Conservation (phyloP, 106 monocot species). For the Dioscorea zingiberensis region DNA sequence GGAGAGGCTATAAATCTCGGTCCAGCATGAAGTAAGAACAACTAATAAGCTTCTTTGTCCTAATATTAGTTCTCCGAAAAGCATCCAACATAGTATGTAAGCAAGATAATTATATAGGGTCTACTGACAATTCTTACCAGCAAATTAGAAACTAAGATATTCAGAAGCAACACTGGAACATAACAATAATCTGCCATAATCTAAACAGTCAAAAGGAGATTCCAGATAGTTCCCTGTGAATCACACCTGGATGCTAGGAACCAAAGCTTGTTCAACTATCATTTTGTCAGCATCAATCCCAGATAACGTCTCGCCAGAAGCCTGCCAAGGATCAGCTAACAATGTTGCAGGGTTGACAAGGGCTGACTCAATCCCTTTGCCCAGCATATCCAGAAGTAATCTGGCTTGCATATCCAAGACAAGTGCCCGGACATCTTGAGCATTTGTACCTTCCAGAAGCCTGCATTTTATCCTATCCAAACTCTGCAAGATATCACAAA, state of each 20-base stretch:
- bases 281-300: conserved; percentile 92
- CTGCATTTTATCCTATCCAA: conserved; percentile 97
- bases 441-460: conserved; percentile 97
- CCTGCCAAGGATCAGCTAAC: conserved; percentile 90
- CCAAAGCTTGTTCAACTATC: conserved; percentile 81
- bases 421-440: conserved; percentile 98
- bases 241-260: conserved; percentile 71
- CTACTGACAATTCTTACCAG: too few relatives aligned
- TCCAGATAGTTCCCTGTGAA: too few relatives aligned
- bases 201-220: too few relatives aligned
- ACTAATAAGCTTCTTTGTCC: too few relatives aligned
- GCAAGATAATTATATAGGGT: too few relatives aligned
- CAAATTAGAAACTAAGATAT: too few relatives aligned
- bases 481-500: conserved; percentile 43
- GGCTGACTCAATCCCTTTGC: conserved; percentile 96
- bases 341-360: conserved; percentile 82
- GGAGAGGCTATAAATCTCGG: too few relatives aligned
- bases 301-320: conserved; percentile 75
- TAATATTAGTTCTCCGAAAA: too few relatives aligned
- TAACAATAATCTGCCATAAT: too few relatives aligned
- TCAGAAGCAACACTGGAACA: too few relatives aligned
- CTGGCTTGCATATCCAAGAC: conserved; percentile 99
- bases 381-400: conserved; percentile 89
- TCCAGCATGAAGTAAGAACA: too few relatives aligned
- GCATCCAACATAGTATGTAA: too few relatives aligned